Percentiles rank a stretch among this genome's conserved stretches.
These are phyloP conservation scores for Fomes fomentarius DNA, from an alignment of 1,284 basidiomycete genomes.

Conservation along the genomic window DNA sequence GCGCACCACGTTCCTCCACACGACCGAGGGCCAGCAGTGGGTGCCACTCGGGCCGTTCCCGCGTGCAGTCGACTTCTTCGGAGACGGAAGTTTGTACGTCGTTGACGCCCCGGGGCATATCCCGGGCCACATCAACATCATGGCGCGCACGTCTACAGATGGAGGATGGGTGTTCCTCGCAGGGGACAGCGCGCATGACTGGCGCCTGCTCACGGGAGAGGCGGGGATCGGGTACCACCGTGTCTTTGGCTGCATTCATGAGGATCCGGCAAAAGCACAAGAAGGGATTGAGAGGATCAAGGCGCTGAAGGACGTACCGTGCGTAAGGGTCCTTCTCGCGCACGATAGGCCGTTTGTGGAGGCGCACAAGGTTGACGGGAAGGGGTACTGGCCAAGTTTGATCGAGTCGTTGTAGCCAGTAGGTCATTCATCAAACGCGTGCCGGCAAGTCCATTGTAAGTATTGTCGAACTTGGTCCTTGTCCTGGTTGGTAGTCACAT, in stretches of 20 bases:
- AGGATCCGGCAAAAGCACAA: slow-evolving; percentile 43
- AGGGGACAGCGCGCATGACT: slow-evolving; percentile 59
- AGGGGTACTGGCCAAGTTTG: slow-evolving; percentile 45
- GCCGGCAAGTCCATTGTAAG: no score
- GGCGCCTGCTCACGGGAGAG: slow-evolving; percentile 52
- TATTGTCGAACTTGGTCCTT: no score
- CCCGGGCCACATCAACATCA: slow-evolving; percentile 34
- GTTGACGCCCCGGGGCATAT: slow-evolving; percentile 37
- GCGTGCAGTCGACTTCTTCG: slow-evolving; percentile 34
- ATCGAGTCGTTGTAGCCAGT: slow-evolving; percentile 3
- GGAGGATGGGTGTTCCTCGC: slow-evolving; percentile 59
- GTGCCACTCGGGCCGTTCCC: slow-evolving; percentile 33
- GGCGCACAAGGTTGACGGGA: slow-evolving; percentile 41
- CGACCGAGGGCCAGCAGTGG: slow-evolving; percentile 3
- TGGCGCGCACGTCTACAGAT: slow-evolving; percentile 48
- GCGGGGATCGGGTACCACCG: slow-evolving; percentile 40
- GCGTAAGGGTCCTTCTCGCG: slow-evolving; percentile 50
- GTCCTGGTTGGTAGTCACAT: no score
- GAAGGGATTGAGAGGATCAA: slow-evolving; percentile 45
- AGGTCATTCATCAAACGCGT: no score
- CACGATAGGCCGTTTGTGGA: slow-evolving; percentile 57
- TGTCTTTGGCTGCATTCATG: slow-evolving; percentile 42
- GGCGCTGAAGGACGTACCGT: slow-evolving; percentile 37
- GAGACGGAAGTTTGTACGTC: slow-evolving; percentile 36
- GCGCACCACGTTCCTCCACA: slow-evolving; percentile 14